Base-by-base conservation (phyloP, 345 rosid genomes). In the Eutrema yunnanense region DNA sequence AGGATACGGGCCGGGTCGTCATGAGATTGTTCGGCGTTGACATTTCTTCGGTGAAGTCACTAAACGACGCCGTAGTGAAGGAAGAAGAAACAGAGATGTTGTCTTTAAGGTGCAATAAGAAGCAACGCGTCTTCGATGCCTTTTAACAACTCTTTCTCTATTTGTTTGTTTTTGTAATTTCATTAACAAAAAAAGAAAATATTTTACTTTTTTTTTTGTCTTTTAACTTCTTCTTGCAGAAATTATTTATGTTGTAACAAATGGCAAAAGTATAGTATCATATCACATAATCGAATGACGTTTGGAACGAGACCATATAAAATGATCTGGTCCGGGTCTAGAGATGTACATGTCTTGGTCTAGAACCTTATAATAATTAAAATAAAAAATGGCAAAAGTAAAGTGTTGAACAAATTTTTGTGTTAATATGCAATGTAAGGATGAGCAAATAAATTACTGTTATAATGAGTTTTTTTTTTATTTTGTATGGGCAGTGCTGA, bases 21-120 rank as follows among this genome's bases (percentile, higher is more conserved):
- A 77, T 94, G 41, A 77, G 92, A 70, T 64, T 94, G 57, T 94
- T 93, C 8, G 98, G 97, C 0, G 79, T 68, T 68, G 67, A 75
- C 42, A 75, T 75, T 60, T 36, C 29, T 4, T 14, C 41, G 5
- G 44, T 59, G 71, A 83, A 60, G 77, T 79, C 14, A 67, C 80
- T 26, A 16, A 43, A 77, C 82, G 66, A 72, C 78, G 9, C 71
- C 84, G 77, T 83, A 73, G 80, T 77, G 16, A 81, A 82, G 36
- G 69, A 52, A 61, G 91, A 84, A 73, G 91, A 84, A 71, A 72
- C 77, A 80, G 92, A 85, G 67, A 47, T 83, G 69, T 52, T 82
- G 71, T 69, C 83, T 8, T 47, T 86, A 13, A 84, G 81, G 47
- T 89, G 84, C 55, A 41, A 26, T 71, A 94, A 88, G 84, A 94